Percentiles rank a stretch among this genome's conserved stretches.
phyloP scores from a whole-genome alignment of 1,284 basidiomycete genomes.

The Puccinia hordei region DNA sequence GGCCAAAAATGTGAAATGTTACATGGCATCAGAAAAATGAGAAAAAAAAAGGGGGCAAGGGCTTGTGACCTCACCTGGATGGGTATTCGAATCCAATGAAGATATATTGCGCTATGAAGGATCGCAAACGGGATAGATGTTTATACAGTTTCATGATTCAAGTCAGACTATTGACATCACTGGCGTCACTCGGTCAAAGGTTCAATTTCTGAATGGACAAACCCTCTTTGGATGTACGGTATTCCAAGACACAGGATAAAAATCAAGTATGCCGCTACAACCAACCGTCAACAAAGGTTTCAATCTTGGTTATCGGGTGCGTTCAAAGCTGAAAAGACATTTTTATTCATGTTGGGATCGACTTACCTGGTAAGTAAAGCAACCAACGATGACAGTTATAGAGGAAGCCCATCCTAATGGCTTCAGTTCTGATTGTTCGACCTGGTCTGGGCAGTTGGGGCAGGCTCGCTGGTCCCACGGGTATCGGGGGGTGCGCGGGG shows the following conservation, averaged over 20 bases:
- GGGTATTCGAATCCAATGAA: constrained; percentile 35
- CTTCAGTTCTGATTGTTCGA: not conserved
- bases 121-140: not conserved
- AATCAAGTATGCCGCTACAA: not conserved
- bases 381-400: constrained; percentile 21
- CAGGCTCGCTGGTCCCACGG: too few relatives aligned
- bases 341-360: not conserved
- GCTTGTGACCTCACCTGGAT: constrained; percentile 12
- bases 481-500: too few relatives aligned
- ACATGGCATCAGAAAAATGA: not conserved
- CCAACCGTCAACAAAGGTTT: not conserved
- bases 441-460: too few relatives aligned
- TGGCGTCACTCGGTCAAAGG: not conserved
- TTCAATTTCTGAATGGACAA: not conserved
- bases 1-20: not conserved
- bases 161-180: not conserved
- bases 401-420: constrained; percentile 16
- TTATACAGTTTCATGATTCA: not conserved
- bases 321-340: not conserved
- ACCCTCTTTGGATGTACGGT: constrained; percentile 35
- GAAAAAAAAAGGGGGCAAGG: not conserved
- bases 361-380: not conserved
- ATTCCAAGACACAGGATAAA: constrained; percentile 30
- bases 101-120: not conserved
- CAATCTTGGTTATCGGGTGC: not conserved